Conservation (phyloP, 148 eudicot species). For the Rhododendron vialii region DNA sequence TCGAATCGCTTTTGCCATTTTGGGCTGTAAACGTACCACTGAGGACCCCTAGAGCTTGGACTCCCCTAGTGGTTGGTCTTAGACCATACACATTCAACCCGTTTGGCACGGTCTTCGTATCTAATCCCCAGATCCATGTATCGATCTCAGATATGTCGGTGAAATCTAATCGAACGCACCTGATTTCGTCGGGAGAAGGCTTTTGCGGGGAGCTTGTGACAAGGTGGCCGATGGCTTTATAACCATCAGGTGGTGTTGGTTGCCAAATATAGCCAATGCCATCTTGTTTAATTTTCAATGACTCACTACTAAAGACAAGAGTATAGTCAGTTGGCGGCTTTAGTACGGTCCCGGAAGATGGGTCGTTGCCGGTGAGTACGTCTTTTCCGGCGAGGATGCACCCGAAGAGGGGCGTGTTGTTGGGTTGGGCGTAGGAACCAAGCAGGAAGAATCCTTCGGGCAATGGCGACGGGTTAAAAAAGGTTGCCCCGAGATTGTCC, state of each 20-base stretch:
- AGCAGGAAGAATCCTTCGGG: slow-evolving; percentile 27
- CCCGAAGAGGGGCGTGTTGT: slow-evolving; percentile 22
- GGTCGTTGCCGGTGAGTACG: neutral
- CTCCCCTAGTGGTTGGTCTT: slow-evolving; percentile 13
- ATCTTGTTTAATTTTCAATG: slow-evolving; percentile 17
- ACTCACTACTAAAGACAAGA: slow-evolving; percentile 20
- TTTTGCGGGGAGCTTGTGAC: slow-evolving; percentile 22
- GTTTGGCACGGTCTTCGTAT: neutral
- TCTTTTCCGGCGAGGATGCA: slow-evolving; percentile 28
- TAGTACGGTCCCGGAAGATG: neutral
- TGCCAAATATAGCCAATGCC: slow-evolving; percentile 30
- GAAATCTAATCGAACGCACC: slow-evolving; percentile 24
- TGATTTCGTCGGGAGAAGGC: slow-evolving; percentile 22
- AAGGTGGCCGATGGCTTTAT: slow-evolving; percentile 21
- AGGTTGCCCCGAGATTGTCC: slow-evolving; percentile 24
- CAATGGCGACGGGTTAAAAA: slow-evolving; percentile 21
- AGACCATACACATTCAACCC: slow-evolving; percentile 8
- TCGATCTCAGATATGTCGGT: slow-evolving; percentile 15
- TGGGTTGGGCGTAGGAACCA: slow-evolving; percentile 25
- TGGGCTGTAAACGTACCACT: slow-evolving; percentile 14
- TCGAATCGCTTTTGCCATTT: slow-evolving; percentile 5
- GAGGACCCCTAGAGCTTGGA: slow-evolving; percentile 8
- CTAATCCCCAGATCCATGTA: slow-evolving; percentile 25
- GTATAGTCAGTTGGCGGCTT: slow-evolving; percentile 25
- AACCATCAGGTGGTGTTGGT: slow-evolving; percentile 30